phyloP scores from a whole-genome alignment of 2,329 filamentous ascomycete genomes.

The Aspergillus luchuensis region DNA sequence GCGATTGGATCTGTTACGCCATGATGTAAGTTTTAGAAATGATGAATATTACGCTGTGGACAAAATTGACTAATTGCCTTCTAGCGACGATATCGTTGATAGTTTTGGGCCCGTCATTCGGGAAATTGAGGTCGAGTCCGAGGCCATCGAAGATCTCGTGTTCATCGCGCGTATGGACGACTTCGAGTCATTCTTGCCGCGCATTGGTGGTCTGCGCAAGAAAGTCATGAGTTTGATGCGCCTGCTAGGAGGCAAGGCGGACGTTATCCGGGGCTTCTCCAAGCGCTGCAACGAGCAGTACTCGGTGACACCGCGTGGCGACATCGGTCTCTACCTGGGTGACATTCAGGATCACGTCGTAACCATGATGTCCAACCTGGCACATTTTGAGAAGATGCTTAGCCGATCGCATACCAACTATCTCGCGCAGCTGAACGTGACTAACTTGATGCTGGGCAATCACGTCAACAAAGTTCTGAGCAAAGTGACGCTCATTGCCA shows the following conservation, averaged over 20 bases:
- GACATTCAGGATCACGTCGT: slow-evolving; percentile 99
- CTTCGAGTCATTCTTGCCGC: slow-evolving; percentile 80
- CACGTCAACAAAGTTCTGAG: slow-evolving; percentile 85
- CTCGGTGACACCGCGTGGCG: slow-evolving; percentile 89
- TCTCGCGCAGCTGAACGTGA: slow-evolving; percentile 88
- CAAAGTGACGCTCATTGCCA: slow-evolving; percentile 93
- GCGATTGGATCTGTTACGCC: slow-evolving; percentile 99
- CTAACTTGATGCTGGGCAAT: slow-evolving; percentile 85
- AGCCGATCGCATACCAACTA: slow-evolving; percentile 94
- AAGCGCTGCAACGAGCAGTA: slow-evolving; percentile 99
- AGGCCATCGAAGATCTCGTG: slow-evolving; percentile 91
- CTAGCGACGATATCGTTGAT: slow-evolving; percentile 92
- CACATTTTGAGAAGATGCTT: slow-evolving; percentile 97
- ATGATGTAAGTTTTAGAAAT: slow-evolving; percentile 69
- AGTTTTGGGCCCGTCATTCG: slow-evolving; percentile 88
- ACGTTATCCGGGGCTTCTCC: slow-evolving; percentile 94
- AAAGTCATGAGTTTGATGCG: slow-evolving; percentile 93
- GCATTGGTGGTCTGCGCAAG: slow-evolving; percentile 88
- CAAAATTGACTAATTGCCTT: not conserved
- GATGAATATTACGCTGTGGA: not conserved
- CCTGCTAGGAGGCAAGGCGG: slow-evolving; percentile 93
- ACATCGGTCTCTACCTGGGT: slow-evolving; percentile 93
- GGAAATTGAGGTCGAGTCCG: slow-evolving; percentile 83
- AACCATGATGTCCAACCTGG: slow-evolving; percentile 96
- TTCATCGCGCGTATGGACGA: slow-evolving; percentile 91